phyloP scores from a whole-genome alignment of 352 stramenopile species.

The Thalassiosira delicatula region DNA sequence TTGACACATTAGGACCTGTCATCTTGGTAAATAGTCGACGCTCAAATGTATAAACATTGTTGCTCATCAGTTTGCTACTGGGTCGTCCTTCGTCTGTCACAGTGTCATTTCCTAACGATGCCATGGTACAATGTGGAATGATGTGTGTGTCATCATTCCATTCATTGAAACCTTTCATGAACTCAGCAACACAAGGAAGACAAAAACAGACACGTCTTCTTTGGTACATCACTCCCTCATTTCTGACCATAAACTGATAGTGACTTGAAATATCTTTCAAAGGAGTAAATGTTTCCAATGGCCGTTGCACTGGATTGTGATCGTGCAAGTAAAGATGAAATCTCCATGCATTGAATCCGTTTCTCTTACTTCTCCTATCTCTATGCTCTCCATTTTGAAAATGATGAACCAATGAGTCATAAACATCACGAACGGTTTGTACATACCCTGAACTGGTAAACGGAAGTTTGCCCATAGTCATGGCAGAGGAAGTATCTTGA shows the following conservation, averaged over 20 bases:
- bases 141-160: neutral
- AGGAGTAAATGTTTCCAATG: too few relatives aligned
- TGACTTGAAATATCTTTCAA: neutral
- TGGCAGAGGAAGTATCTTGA: neutral
- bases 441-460: neutral
- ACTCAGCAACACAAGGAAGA: neutral
- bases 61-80: too few relatives aligned
- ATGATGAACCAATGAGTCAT: too few relatives aligned
- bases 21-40: neutral
- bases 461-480: neutral
- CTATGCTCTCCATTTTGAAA: too few relatives aligned
- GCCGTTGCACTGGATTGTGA: too few relatives aligned
- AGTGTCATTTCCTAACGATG: neutral
- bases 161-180: neutral
- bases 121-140: neutral
- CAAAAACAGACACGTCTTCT: neutral
- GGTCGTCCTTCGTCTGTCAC: neutral
- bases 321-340: too few relatives aligned
- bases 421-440: too few relatives aligned
- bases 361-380: too few relatives aligned
- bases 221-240: neutral
- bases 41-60: slow-evolving; percentile 4
- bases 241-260: slow-evolving; percentile 13
- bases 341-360: too few relatives aligned
- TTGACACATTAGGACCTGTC: neutral